Evolutionary conservation across 495 filamentous ascomycete genomes (phyloP), one percentile per base, ranked within the genome.

Genomic region (Penicillium goetzii): DNA sequence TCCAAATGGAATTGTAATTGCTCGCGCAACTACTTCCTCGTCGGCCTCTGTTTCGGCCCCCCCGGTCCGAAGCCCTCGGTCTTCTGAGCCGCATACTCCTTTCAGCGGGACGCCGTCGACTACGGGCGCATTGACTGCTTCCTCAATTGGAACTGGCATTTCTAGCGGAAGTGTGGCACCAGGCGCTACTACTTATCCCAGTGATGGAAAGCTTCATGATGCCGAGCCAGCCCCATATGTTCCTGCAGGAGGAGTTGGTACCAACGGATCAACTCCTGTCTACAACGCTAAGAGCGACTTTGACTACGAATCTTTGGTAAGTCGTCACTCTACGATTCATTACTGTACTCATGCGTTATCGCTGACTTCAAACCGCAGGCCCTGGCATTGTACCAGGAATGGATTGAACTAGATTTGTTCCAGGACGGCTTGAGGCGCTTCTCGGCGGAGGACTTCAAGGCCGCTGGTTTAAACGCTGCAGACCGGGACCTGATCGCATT

Each of bases 381-480:
- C 7, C 82, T 94, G 9, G 89, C 81, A 7, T 78, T 93, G 2
- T 92, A 92, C 67, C 88, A 93, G 63, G 93, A 96, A 77, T 96
- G 84, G 81, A 92, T 95, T 64, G 92, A 97, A 73, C 80, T 96
- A 0, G 93, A 96, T 70, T 82, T 93, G 17, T 97, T 96, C 85
- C 88, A 91, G 69, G 85, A 91, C 71, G 91, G 89, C 19, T 81
- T 96, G 19, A 83, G 82, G 1, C 84, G 81, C 0, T 96, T 94
- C 78, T 85, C 84, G 1, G 85, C 78, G 0, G 78, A 86, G 14
- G 90, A 96, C 3, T 96, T 94, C 68, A 77, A 83, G 21, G 83
- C 76, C 0, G 88, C 85, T 47, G 90, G 91, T 3, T 71, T 96
- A 14, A 86, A 74, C 0, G 79, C 86, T 17, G 84, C 90, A 58